Evolutionary conservation across 805 yeast species (phyloP).

Genomic region (Saccharomycopsis sp.): DNA sequence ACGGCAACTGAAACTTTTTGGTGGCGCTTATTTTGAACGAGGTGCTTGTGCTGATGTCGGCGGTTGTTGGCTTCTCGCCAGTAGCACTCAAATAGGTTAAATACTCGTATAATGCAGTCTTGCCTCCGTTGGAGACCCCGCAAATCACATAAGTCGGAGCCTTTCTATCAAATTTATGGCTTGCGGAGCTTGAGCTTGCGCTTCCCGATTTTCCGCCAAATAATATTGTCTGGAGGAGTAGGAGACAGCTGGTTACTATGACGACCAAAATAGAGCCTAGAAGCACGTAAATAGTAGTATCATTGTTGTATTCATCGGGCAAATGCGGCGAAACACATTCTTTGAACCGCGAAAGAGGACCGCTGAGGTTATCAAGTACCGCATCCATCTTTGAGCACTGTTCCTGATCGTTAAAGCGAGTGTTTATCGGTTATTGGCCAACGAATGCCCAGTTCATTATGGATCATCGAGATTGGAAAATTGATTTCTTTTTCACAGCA

Average conservation of each 20-base stretch:
- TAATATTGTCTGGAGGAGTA: background rate
- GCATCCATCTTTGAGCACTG: background rate
- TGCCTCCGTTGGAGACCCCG: conserved; percentile 63
- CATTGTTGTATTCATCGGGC: background rate
- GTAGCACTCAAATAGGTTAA: conserved; percentile 2
- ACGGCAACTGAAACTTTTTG: conserved; percentile 35
- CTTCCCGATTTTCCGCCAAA: background rate
- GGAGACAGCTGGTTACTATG: background rate
- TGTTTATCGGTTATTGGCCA: too few relatives aligned
- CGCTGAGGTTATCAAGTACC: background rate
- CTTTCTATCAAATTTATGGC: conserved; percentile 15
- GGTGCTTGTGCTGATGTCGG: conserved; percentile 36
- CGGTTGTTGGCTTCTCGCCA: conserved; percentile 1
- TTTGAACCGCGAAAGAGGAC: background rate
- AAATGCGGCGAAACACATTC: background rate
- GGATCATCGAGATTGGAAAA: too few relatives aligned
- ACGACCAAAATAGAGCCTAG: background rate
- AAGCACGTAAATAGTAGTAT: background rate
- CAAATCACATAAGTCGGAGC: conserved; percentile 55
- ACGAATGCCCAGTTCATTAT: too few relatives aligned
- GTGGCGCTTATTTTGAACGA: conserved; percentile 44
- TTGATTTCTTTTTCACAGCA: too few relatives aligned
- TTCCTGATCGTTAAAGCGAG: too few relatives aligned
- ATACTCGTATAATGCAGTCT: conserved; percentile 47
- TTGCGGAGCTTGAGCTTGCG: background rate